Percentiles rank a stretch among this genome's conserved stretches.
These are phyloP conservation scores for Arthrocladium fulminans DNA, from an alignment of 2,329 filamentous ascomycete species.

Conservation along the genomic window DNA sequence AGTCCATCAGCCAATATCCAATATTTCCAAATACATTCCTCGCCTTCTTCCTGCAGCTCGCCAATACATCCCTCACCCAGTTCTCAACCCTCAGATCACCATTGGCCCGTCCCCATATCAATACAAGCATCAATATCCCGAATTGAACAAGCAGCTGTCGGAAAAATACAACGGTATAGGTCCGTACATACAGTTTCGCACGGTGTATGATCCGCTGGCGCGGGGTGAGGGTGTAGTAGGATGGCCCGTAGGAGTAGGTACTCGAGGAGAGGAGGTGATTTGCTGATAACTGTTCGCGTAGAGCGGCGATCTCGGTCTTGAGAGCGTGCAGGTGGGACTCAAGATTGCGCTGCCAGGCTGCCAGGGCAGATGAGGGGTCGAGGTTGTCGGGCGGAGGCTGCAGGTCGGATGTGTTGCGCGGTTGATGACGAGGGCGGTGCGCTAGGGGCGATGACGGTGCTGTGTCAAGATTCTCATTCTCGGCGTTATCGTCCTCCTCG, in stretches of 20 bases:
- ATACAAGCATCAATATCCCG: slow-evolving; percentile 38
- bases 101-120: slow-evolving; percentile 35
- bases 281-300: slow-evolving; percentile 80
- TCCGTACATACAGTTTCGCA: not conserved
- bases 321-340: slow-evolving; percentile 80
- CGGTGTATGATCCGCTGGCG: slow-evolving; percentile 7
- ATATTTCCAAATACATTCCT: not conserved
- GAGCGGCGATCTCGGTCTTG: slow-evolving; percentile 82
- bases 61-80: slow-evolving; percentile 10
- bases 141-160: slow-evolving; percentile 70
- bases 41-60: not conserved
- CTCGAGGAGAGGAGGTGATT: slow-evolving; percentile 49
- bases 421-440: not conserved
- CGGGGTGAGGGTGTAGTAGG: slow-evolving; percentile 2
- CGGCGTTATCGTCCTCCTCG: slow-evolving; percentile 27
- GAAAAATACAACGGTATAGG: slow-evolving; percentile 25
- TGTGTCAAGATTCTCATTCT: slow-evolving; percentile 13
- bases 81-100: slow-evolving; percentile 36
- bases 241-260: slow-evolving; percentile 28
- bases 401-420: slow-evolving; percentile 10
- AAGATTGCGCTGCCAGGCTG: slow-evolving; percentile 66
- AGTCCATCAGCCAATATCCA: slow-evolving; percentile 4
- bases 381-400: slow-evolving; percentile 15
- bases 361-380: slow-evolving; percentile 33
- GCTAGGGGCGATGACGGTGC: slow-evolving; percentile 5